Evolutionary conservation across 2,329 filamentous ascomycete genomes (phyloP).

Genomic region (Ascochyta pisi): DNA sequence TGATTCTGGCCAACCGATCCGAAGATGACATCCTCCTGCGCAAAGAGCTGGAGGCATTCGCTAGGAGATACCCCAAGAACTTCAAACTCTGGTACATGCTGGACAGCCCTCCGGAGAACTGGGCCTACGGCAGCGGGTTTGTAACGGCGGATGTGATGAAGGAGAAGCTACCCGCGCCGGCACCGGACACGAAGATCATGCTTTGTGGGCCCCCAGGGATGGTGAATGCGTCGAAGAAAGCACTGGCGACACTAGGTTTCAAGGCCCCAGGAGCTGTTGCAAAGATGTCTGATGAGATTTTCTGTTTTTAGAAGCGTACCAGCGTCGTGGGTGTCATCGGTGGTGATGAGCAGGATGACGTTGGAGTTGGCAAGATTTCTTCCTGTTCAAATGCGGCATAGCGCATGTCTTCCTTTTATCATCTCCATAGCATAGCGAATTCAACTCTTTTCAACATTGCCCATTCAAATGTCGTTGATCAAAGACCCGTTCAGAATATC

Average conservation of each 20-base stretch:
- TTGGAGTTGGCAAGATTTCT: not conserved
- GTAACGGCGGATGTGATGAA: conserved; percentile 58
- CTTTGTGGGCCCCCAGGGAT: conserved; percentile 66
- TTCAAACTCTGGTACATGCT: conserved; percentile 65
- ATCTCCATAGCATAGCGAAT: conserved; percentile 14
- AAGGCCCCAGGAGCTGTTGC: conserved; percentile 57
- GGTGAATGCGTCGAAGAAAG: conserved; percentile 63
- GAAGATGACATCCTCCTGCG: conserved; percentile 67
- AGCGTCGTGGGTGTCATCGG: not conserved
- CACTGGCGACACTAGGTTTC: conserved; percentile 55
- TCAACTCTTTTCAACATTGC: not conserved
- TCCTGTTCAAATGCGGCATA: not conserved
- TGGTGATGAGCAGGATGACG: not conserved
- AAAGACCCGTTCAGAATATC: no score
- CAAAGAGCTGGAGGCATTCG: conserved; percentile 62
- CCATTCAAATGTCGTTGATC: no score
- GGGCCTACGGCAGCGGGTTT: conserved; percentile 19
- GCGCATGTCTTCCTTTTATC: conserved; percentile 2
- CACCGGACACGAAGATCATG: conserved; percentile 59
- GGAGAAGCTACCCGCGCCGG: conserved; percentile 57
- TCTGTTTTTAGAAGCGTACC: conserved; percentile 54
- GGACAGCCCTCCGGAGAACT: conserved; percentile 33
- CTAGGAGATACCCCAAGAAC: conserved; percentile 58
- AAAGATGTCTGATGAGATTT: conserved; percentile 64
- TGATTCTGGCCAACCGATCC: conserved; percentile 66